Conservation (phyloP, 2,329 filamentous ascomycete species). For the Septoria linicola region DNA sequence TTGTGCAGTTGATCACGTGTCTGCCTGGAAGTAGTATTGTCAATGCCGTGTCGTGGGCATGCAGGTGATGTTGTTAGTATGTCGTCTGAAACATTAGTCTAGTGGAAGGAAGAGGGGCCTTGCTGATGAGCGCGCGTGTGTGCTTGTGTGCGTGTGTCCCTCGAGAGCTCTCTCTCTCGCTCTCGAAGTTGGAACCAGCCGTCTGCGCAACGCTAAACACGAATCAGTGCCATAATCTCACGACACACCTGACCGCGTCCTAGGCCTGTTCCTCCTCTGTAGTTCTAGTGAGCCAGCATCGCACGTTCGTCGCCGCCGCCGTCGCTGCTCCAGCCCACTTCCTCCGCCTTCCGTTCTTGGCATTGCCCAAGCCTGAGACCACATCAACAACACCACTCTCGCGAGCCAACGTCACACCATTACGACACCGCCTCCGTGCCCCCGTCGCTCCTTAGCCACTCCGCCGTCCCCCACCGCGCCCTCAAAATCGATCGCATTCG, state of each 20-base stretch:
- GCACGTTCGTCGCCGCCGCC: too few relatives aligned
- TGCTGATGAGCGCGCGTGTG: neutral
- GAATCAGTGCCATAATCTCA: neutral
- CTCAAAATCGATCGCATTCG: neutral
- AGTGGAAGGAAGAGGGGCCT: neutral
- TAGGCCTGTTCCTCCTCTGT: too few relatives aligned
- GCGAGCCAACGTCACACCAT: neutral
- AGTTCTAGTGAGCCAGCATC: too few relatives aligned
- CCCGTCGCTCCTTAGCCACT: neutral
- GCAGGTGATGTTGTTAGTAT: neutral
- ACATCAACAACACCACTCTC: too few relatives aligned
- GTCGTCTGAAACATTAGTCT: too few relatives aligned
- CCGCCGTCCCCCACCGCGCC: neutral
- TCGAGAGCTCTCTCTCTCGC: too few relatives aligned
- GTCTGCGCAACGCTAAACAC: neutral
- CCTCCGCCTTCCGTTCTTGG: neutral
- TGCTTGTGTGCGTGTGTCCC: conserved; percentile 6
- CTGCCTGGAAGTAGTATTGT: neutral
- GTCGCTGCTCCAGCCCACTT: too few relatives aligned
- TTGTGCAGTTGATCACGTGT: neutral
- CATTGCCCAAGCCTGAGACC: neutral
- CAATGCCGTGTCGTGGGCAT: neutral
- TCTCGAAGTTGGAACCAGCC: neutral
- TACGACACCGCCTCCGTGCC: neutral
- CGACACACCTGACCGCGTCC: conserved; percentile 7